A percentile compares a stretch with the other conserved stretches of the same genome.
Evolutionary conservation across 2,329 filamentous ascomycete species (phyloP).

Genomic region (Anisogramma anomala): DNA sequence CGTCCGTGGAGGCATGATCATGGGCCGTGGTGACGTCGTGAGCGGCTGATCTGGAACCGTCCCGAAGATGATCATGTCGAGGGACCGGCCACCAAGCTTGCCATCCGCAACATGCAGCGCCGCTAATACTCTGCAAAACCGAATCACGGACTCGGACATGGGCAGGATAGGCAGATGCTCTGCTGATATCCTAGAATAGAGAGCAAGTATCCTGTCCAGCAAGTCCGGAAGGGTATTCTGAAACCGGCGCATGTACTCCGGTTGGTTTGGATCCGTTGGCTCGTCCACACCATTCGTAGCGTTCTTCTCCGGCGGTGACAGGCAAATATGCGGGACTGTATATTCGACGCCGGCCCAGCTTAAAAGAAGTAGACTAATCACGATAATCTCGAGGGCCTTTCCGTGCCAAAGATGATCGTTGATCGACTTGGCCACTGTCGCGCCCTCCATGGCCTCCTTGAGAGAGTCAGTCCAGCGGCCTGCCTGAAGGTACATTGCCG

Average conservation of each 20-base stretch:
- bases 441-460: slow-evolving; percentile 71
- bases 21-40: slow-evolving; percentile 43
- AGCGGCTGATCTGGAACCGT: slow-evolving; percentile 38
- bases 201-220: slow-evolving; percentile 58
- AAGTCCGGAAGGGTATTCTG: slow-evolving; percentile 58
- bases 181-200: slow-evolving; percentile 60
- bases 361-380: slow-evolving; percentile 71
- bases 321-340: slow-evolving; percentile 51
- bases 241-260: slow-evolving; percentile 42
- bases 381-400: slow-evolving; percentile 80
- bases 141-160: slow-evolving; percentile 60
- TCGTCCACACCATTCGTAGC: slow-evolving; percentile 24
- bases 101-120: slow-evolving; percentile 56
- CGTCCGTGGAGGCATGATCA: slow-evolving; percentile 44
- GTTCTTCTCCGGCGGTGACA: slow-evolving; percentile 36
- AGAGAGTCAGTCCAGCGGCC: slow-evolving; percentile 85
- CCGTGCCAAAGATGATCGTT: slow-evolving; percentile 97
- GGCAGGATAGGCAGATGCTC: slow-evolving; percentile 62
- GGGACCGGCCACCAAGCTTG: slow-evolving; percentile 44
- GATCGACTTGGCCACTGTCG: slow-evolving; percentile 60
- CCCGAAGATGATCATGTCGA: slow-evolving; percentile 56
- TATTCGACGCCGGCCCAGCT: slow-evolving; percentile 80
- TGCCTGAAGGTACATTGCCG: slow-evolving; percentile 75
- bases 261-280: slow-evolving; percentile 33
- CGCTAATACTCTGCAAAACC: slow-evolving; percentile 59